These are phyloP conservation scores for Starmera caribaea DNA, from an alignment of 805 yeast genomes.

Conservation along the genomic window DNA sequence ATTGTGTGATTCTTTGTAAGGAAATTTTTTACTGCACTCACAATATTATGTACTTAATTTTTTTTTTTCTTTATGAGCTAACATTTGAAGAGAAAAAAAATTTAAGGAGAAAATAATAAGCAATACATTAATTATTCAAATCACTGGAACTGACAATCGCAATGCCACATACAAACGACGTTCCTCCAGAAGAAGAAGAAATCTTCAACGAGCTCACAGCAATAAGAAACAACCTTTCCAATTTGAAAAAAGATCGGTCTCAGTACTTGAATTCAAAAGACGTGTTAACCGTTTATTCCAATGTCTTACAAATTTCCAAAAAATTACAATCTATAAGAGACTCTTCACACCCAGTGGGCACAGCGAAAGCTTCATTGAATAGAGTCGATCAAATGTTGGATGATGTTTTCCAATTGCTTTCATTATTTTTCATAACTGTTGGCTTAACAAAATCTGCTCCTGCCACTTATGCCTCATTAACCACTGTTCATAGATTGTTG, in stretches of 20 bases:
- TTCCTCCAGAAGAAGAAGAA: constrained; percentile 27
- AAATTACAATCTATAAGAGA: constrained; percentile 42
- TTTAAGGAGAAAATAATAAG: too few species aligned
- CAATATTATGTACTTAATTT: too few species aligned
- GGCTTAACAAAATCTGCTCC: constrained; percentile 89
- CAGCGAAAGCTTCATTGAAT: constrained; percentile 22
- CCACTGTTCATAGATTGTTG: constrained; percentile 77
- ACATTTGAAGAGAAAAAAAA: too few species aligned
- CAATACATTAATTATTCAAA: too few species aligned
- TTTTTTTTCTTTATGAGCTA: too few species aligned
- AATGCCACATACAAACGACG: constrained; percentile 22
- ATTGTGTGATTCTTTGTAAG: too few species aligned
- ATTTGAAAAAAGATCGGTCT: constrained; percentile 51
- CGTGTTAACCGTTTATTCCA: constrained; percentile 48
- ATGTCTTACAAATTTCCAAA: constrained; percentile 44
- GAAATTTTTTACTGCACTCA: too few species aligned
- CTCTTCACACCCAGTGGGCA: constrained; percentile 1
- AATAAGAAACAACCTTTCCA: constrained; percentile 33
- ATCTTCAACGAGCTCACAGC: constrained; percentile 31
- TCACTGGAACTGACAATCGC: too few species aligned
- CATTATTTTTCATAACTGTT: constrained; percentile 83
- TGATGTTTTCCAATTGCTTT: constrained; percentile 81
- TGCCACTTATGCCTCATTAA: constrained; percentile 82
- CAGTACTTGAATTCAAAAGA: constrained; percentile 61
- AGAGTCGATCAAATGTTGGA: constrained; percentile 69